These are phyloP conservation scores for Phlebiopsis flavidoalba DNA, from an alignment of 768 basidiomycete species.

Conservation along the genomic window DNA sequence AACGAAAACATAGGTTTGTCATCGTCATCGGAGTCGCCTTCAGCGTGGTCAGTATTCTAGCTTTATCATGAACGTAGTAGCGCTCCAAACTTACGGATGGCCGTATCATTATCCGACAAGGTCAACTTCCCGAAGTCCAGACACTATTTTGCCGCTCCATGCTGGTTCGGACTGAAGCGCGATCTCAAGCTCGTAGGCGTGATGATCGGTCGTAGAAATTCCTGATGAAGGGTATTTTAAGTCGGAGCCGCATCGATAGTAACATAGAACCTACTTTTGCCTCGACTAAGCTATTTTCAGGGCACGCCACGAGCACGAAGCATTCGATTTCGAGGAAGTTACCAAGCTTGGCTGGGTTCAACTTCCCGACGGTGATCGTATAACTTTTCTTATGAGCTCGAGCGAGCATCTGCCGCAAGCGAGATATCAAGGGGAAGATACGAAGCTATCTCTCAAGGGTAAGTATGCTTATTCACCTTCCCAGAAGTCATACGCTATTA, in stretches of 20 bases:
- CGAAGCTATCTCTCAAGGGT: slow-evolving; percentile 43
- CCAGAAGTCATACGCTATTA: slow-evolving; percentile 30
- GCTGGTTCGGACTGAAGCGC: slow-evolving; percentile 65
- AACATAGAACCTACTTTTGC: slow-evolving; percentile 44
- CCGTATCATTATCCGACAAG: slow-evolving; percentile 16
- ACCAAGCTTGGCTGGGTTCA: slow-evolving; percentile 90
- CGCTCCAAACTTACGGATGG: neutral
- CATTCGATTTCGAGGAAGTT: slow-evolving; percentile 97
- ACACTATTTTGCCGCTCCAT: slow-evolving; percentile 79
- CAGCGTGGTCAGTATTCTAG: slow-evolving; percentile 8
- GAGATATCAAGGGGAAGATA: slow-evolving; percentile 82
- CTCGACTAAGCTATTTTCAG: slow-evolving; percentile 83
- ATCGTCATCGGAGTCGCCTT: slow-evolving; percentile 32
- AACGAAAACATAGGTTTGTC: slow-evolving; percentile 84
- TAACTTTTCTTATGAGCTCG: slow-evolving; percentile 83
- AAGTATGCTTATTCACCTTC: neutral
- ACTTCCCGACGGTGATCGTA: slow-evolving; percentile 91
- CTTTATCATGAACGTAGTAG: neutral
- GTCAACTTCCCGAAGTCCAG: slow-evolving; percentile 68
- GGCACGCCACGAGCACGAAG: slow-evolving; percentile 92
- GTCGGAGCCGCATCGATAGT: no score
- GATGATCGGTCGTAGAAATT: slow-evolving; percentile 86
- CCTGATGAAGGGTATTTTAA: slow-evolving; percentile 38
- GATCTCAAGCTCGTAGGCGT: slow-evolving; percentile 86
- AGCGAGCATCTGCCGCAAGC: slow-evolving; percentile 67